Percentiles rank a stretch among this genome's conserved stretches.
phyloP scores from a whole-genome alignment of 805 yeast species.

The Kregervanrija pseudodelftensis region DNA sequence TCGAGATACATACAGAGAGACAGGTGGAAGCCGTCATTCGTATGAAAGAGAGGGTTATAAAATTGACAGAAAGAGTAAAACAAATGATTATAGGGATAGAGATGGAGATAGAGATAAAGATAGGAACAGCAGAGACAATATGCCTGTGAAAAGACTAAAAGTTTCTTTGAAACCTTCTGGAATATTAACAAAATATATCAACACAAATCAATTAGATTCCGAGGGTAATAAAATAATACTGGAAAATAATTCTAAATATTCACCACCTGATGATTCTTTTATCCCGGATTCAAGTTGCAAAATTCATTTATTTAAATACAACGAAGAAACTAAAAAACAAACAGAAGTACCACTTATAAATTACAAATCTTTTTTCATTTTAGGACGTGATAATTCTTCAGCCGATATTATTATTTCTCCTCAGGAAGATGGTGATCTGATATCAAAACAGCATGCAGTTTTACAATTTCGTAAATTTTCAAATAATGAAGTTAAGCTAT shows the following conservation, averaged over 20 bases:
- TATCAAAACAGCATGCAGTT: slow-evolving; percentile 24
- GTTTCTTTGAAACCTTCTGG: slow-evolving; percentile 14
- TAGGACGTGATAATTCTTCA: slow-evolving; percentile 19
- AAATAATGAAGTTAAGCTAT: slow-evolving; percentile 8
- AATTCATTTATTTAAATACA: slow-evolving; percentile 10
- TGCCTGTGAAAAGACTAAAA: not conserved
- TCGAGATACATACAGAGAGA: not conserved
- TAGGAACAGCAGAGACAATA: too few relatives aligned
- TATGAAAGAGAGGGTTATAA: too few relatives aligned
- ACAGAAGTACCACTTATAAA: slow-evolving; percentile 14
- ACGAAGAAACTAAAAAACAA: slow-evolving; percentile 6
- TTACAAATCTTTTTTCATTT: slow-evolving; percentile 18
- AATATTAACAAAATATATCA: slow-evolving; percentile 4
- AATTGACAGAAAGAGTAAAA: too few relatives aligned
- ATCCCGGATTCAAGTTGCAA: slow-evolving; percentile 11
- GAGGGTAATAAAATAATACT: not conserved
- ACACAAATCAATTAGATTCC: slow-evolving; percentile 1
- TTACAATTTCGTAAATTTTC: slow-evolving; percentile 19
- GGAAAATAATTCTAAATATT: slow-evolving; percentile 6
- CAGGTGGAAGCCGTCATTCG: too few relatives aligned
- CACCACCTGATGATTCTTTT: slow-evolving; percentile 16
- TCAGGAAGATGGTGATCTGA: slow-evolving; percentile 14
- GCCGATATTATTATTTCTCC: slow-evolving; percentile 14
- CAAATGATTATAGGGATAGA: too few relatives aligned
- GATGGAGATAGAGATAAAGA: too few relatives aligned